Evolutionary conservation across 257 asterid genomes (phyloP).

Genomic region (Osmanthus fragrans): DNA sequence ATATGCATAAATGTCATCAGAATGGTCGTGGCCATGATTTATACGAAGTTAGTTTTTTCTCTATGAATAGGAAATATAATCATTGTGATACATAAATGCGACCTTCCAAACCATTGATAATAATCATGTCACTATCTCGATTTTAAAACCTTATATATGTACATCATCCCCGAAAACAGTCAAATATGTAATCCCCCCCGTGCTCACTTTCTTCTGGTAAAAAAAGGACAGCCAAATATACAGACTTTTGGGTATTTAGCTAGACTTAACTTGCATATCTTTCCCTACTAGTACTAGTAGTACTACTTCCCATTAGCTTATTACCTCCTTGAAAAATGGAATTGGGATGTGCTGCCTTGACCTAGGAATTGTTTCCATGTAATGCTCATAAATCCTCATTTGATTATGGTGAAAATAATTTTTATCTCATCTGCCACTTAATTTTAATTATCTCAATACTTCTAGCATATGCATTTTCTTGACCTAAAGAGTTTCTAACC

Average conservation of each 20-base stretch:
- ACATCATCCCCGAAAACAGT: background rate
- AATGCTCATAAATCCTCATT: background rate
- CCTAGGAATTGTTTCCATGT: background rate
- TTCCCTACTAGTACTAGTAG: background rate
- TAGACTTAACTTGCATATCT: background rate
- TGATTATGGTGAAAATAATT: background rate
- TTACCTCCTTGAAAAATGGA: background rate
- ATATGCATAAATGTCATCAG: background rate
- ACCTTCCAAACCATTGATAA: background rate
- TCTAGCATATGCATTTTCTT: background rate
- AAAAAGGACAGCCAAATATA: background rate
- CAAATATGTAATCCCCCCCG: background rate
- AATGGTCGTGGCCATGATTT: background rate
- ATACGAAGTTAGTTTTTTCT: background rate
- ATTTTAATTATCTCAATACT: background rate
- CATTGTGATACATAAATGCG: background rate
- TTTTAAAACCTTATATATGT: background rate
- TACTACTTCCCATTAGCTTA: background rate
- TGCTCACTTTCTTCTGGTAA: background rate
- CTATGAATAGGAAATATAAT: background rate
- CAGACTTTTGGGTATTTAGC: background rate
- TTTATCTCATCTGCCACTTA: background rate
- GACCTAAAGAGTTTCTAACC: background rate
- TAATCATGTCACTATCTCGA: background rate
- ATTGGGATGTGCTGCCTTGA: background rate